Percentiles rank a stretch among this genome's conserved stretches.
These are phyloP conservation scores for Boletus insuetus DNA, from an alignment of 768 basidiomycete species.

Conservation along the genomic window DNA sequence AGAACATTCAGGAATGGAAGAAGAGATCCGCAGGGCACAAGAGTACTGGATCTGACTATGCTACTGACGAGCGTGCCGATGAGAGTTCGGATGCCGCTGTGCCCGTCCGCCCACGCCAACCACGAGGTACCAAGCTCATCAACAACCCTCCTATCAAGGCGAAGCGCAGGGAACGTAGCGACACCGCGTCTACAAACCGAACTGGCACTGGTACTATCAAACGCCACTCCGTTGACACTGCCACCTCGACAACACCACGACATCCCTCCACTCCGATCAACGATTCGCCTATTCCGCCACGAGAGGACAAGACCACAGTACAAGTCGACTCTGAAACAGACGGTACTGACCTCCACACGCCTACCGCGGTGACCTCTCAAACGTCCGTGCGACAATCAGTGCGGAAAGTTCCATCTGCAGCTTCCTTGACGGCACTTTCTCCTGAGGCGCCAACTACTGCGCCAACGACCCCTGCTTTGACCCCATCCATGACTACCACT, in stretches of 20 bases:
- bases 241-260: constrained; percentile 28
- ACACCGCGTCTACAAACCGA: constrained; percentile 62
- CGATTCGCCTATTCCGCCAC: constrained; percentile 27
- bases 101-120: constrained; percentile 42
- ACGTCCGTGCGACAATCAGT: constrained; percentile 16
- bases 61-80: constrained; percentile 52
- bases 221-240: constrained; percentile 24
- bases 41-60: constrained; percentile 24
- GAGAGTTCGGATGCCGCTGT: constrained; percentile 49
- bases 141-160: constrained; percentile 35
- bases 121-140: constrained; percentile 33
- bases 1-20: constrained; percentile 40
- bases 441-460: constrained; percentile 22
- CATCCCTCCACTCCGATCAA: constrained; percentile 23
- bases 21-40: constrained; percentile 27
- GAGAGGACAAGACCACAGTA: constrained; percentile 35
- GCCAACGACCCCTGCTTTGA: constrained; percentile 37
- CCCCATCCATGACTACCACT: constrained; percentile 34
- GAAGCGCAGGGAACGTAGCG: constrained; percentile 50
- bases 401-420: constrained; percentile 36
- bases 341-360: constrained; percentile 18
- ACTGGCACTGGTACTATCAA: constrained; percentile 37
- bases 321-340: constrained; percentile 41
- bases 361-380: constrained; percentile 31
- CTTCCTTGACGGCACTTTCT: constrained; percentile 26